Evolutionary conservation across 192 early-diverging fungal species (phyloP), one percentile per base, ranked within the genome.

Genomic region (Diversispora epigaea): DNA sequence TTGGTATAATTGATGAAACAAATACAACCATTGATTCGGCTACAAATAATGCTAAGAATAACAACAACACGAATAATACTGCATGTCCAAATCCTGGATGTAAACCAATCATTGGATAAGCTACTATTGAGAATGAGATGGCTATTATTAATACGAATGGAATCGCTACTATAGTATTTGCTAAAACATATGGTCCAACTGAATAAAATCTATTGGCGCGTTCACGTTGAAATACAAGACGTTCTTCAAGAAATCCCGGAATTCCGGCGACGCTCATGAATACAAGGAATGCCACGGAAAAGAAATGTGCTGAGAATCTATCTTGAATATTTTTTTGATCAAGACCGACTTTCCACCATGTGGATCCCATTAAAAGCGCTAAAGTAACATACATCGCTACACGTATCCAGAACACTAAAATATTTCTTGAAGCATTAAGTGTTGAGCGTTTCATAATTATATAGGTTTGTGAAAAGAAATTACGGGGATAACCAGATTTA

Each of bases 201-300:
- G 67, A 69, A 69, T 69, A 69, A 15, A 69, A 69, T 4, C 46
- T n/a, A 69, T 54, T 54, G 12, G 47, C 44, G 32, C 49, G 45
- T 54, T 69, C 67, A 69, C 67, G 67, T 32, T 32, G 46, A 50
- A 69, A 50, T 32, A 69, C 67, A 32, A 69, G 22, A 14, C 67
- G 67, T 54, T 69, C 67, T 52, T 69, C 67, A 4, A 69, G 40
- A 22, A 69, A 69, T 50, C 67, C 67, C 15, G 67, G 67, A 39
- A 69, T 69, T 50, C 67, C 67, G 21, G 67, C 67, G 15, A 69
- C 67, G 4, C 67, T 69, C 67, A 69, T 69, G 10, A 69, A 69
- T 15, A 8, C 19, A 0, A 69, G 43, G 12, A 69, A 69, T 11
- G 67, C 32, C 7, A 69, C 46, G n/a, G 67, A 69, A 69, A 69